Base-by-base conservation (phyloP, 495 filamentous ascomycete species). In the Xylaria nigripes region DNA sequence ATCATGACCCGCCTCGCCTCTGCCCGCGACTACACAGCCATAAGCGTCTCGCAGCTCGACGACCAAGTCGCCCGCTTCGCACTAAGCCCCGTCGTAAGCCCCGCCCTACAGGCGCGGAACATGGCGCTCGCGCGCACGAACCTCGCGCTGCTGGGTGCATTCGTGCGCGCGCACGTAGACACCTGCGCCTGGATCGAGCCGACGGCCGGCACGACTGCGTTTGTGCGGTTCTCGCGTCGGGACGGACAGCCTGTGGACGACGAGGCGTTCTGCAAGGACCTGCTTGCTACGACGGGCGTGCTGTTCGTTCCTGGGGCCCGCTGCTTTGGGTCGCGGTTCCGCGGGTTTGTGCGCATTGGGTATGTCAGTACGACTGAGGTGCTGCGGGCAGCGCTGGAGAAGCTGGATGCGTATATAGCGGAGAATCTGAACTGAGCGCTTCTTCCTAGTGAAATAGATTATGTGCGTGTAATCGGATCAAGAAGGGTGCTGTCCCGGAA, bases 11-110 rank as follows among this genome's bases (percentile, higher is more conserved):
- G 77, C n/a, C 75, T 84, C 41, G 82, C 85, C 4, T 58, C 70
- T 6, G 82, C 85, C 1, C 76, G 90, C 19, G 82, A 95, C 65
- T 95, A 91, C 73, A 93, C 89, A 3, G 88, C 84, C 10, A 95
- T 94, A 59, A 87, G 85, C 23, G 89, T 95, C 0, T 84, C 82
- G 34, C 85, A 88, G 68, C 71, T 95, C 15, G 89, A 92, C 67
- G 89, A 95, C 62, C 78, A 80, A 32, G 75, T 95, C 13, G 90
- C 90, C 8, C 76, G 81, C 43, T 90, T 82, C 58, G 89, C 91
- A 0, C 72, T 94, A 3, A 77, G 77, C 9, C 68, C 70, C 12
- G 64, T 74, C 12, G 84, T 86, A 12, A 73, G 90, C n/a, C 78
- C 86, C 21, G 72, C 74, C 18, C 70, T 96, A 15, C 67, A 95